These are phyloP conservation scores for Podaxis sp. DNA, from an alignment of 768 basidiomycete species.

Conservation along the genomic window DNA sequence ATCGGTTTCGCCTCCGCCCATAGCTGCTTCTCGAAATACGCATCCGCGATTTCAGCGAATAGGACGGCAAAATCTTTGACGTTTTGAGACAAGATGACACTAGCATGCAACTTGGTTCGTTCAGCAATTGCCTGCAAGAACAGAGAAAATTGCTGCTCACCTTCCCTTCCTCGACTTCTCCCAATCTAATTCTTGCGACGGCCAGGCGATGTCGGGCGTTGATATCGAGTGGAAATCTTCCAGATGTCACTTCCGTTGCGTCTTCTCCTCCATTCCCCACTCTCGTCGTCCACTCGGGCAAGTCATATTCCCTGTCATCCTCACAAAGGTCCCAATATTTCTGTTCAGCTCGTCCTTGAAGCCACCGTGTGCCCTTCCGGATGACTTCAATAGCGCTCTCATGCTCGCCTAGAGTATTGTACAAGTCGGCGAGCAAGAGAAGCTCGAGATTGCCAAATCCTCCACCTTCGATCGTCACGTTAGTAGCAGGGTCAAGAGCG, in stretches of 20 bases:
- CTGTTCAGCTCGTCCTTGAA: constrained; percentile 78
- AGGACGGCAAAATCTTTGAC: constrained; percentile 74
- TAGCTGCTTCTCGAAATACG: constrained; percentile 73
- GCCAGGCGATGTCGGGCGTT: constrained; percentile 84
- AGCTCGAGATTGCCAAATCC: constrained; percentile 69
- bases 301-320: constrained; percentile 91
- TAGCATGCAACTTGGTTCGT: constrained; percentile 67
- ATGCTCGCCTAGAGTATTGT: constrained; percentile 69
- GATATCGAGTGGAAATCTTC: constrained; percentile 59
- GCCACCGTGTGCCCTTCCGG: constrained; percentile 80
- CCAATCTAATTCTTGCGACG: constrained; percentile 77
- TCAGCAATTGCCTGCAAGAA: neutral
- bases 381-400: constrained; percentile 69
- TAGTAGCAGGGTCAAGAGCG: constrained; percentile 27
- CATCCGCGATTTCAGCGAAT: constrained; percentile 84
- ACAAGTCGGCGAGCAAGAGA: constrained; percentile 83
- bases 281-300: constrained; percentile 30
- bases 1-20: constrained; percentile 79
- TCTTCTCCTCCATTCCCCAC: constrained; percentile 40
- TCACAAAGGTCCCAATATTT: constrained; percentile 77
- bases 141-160: constrained; percentile 37
- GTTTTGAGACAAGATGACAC: constrained; percentile 68
- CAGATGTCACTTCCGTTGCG: constrained; percentile 45
- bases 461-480: constrained; percentile 32
- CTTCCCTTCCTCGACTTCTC: constrained; percentile 79